These are phyloP conservation scores for Euphorbia tirucalli DNA, from an alignment of 345 rosid genomes.

Conservation along the genomic window DNA sequence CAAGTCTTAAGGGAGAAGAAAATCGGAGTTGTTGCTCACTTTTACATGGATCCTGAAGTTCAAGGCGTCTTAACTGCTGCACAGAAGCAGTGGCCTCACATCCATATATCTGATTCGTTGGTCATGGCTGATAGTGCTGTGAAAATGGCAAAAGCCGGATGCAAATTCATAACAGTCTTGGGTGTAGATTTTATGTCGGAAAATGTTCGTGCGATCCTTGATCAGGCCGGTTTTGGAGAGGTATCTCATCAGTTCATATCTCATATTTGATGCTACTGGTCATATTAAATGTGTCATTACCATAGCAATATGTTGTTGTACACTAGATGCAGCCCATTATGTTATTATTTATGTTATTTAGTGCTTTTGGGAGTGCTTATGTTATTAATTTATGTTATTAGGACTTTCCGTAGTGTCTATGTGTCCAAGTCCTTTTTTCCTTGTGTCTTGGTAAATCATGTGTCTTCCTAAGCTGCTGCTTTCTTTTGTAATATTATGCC, in stretches of 20 bases:
- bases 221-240: constrained; percentile 84
- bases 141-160: constrained; percentile 89
- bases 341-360: too few relatives aligned
- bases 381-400: too few relatives aligned
- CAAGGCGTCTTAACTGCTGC: constrained; percentile 97
- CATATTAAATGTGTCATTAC: neutral
- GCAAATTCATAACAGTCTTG: constrained; percentile 75
- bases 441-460: too few relatives aligned
- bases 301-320: too few relatives aligned
- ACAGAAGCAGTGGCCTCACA: constrained; percentile 88
- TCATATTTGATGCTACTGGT: neutral
- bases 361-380: too few relatives aligned
- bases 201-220: constrained; percentile 91
- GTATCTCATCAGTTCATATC: constrained; percentile 32
- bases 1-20: constrained; percentile 71
- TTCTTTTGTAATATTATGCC: too few relatives aligned
- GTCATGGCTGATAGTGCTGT: constrained; percentile 98
- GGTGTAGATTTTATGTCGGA: constrained; percentile 99
- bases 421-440: too few relatives aligned
- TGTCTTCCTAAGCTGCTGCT: too few relatives aligned
- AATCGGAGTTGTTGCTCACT: constrained; percentile 90
- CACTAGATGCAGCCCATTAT: too few relatives aligned
- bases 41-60: constrained; percentile 99
- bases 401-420: too few relatives aligned
- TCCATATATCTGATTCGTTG: constrained; percentile 86